Evolutionary conservation across 257 asterid genomes (phyloP), one percentile per base, ranked within the genome.

Genomic region (Solanum lycopersicoides): DNA sequence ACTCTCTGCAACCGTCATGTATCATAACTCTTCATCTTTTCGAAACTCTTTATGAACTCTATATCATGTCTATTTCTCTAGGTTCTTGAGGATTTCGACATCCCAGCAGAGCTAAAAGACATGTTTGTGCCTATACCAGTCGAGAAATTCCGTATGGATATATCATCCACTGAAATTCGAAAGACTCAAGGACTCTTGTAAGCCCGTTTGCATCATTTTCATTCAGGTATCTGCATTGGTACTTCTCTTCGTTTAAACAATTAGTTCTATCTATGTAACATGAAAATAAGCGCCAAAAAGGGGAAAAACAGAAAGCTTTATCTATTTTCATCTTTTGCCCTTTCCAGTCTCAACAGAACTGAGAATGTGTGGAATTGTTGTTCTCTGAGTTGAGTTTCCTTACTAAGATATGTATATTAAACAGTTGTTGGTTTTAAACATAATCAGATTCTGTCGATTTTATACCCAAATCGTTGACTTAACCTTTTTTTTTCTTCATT

Each of bases 161-260:
- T 97, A 86, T 97, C 99, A 28, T 97, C 99, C 15, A 91, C 98
- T 14, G 98, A 97, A 89, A 91, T 97, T 88, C 89, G 98, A 93
- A 92, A 86, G 74, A 90, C 71, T 60, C 91, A 63, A 92, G 93
- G 94, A 15, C 65, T 79, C 75, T 77, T 86, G 87, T 87, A 47
- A 72, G 35, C 12, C 10, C 1, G n/a, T 56, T 84, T 86, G 83
- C 25, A 14, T 86, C 3, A 34, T 35, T 85, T 63, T 30, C 84
- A 39, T 47, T 30, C 18, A 32, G 74, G 4, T 60, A 41, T 45
- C 7, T 41, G 85, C 44, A 69, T 82, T 69, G 82, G 23, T 68
- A 41, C 76, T 41, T 32, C 3, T 3, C 37, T 0, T 39, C 35
- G 23, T 73, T 32, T 66, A 56, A 73, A 41, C 68, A 7, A 59